phyloP scores from a whole-genome alignment of 352 stramenopile species.

The Plasmopara halstedii region DNA sequence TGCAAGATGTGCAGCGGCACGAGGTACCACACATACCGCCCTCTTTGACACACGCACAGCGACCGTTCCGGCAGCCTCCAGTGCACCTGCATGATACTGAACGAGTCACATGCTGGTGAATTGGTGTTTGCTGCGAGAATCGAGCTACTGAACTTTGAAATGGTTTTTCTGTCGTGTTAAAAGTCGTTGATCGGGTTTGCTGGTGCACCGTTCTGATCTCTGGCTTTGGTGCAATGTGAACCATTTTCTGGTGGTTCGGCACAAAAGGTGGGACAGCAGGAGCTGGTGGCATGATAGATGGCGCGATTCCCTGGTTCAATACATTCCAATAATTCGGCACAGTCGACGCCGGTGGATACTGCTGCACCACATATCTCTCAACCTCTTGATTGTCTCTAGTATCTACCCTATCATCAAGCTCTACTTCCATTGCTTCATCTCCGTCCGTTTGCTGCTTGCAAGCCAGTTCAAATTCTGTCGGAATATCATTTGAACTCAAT shows the following conservation, averaged over 20 bases:
- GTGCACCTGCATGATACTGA: conserved; percentile 74
- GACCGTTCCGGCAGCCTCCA: conserved; percentile 70
- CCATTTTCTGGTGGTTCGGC: conserved; percentile 31
- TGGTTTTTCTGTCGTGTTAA: conserved; percentile 14
- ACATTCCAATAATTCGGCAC: conserved; percentile 86
- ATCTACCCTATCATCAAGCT: conserved; percentile 23
- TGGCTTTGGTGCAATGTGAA: conserved; percentile 74
- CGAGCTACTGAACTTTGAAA: conserved; percentile 1
- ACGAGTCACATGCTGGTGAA: conserved; percentile 13
- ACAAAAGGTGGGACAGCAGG: conserved; percentile 20
- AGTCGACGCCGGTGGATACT: conserved; percentile 60
- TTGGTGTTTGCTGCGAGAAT: not conserved
- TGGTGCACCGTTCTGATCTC: conserved; percentile 16
- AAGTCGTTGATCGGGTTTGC: conserved; percentile 2
- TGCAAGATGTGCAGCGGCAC: conserved; percentile 80
- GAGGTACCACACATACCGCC: conserved; percentile 65
- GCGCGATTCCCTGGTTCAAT: conserved; percentile 54
- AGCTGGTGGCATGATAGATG: conserved; percentile 16
- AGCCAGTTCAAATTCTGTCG: conserved; percentile 1
- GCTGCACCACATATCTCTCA: conserved; percentile 11
- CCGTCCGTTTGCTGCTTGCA: conserved; percentile 14
- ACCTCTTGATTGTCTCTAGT: conserved; percentile 12
- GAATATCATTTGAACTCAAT: conserved; percentile 7
- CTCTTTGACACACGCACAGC: conserved; percentile 78
- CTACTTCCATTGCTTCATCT: conserved; percentile 29